Conservation (phyloP, 2,329 filamentous ascomycete species). For the Neopestalotiopsis clavispora region DNA sequence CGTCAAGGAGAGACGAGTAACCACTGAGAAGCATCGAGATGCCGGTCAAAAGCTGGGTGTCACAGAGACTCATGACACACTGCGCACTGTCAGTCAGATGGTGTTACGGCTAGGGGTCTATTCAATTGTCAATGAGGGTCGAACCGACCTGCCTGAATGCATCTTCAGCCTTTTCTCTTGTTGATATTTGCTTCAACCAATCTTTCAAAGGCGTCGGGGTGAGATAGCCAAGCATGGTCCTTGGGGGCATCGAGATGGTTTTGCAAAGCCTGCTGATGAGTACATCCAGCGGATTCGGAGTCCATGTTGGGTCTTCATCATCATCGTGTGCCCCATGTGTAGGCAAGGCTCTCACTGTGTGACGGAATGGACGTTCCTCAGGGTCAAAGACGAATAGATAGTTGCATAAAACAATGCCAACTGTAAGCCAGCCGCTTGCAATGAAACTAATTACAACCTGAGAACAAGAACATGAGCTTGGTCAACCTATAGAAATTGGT, state of each 20-base stretch:
- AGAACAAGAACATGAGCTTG: background rate
- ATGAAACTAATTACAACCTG: conserved; percentile 16
- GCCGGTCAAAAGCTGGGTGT: conserved; percentile 12
- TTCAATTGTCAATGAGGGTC: background rate
- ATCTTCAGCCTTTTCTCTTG: conserved; percentile 10
- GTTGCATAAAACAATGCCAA: conserved; percentile 10
- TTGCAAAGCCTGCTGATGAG: background rate
- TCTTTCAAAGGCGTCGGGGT: background rate
- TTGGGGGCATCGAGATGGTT: background rate
- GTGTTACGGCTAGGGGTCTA: too few species aligned
- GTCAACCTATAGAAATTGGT: background rate
- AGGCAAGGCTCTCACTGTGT: too few species aligned
- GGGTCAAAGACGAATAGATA: conserved; percentile 18
- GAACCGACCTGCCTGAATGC: conserved; percentile 13
- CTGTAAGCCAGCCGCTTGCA: conserved; percentile 11
- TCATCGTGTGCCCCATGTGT: background rate
- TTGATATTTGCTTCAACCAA: conserved; percentile 8
- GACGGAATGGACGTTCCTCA: background rate
- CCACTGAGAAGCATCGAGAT: conserved; percentile 16
- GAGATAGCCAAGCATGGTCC: background rate
- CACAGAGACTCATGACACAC: conserved; percentile 14
- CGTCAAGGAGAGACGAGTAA: conserved; percentile 6
- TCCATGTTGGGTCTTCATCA: background rate
- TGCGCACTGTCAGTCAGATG: background rate
- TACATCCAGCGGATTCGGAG: background rate